Base-by-base conservation (phyloP, 1,139 yeast genomes). In the Sugiyamaella neomexicana region DNA sequence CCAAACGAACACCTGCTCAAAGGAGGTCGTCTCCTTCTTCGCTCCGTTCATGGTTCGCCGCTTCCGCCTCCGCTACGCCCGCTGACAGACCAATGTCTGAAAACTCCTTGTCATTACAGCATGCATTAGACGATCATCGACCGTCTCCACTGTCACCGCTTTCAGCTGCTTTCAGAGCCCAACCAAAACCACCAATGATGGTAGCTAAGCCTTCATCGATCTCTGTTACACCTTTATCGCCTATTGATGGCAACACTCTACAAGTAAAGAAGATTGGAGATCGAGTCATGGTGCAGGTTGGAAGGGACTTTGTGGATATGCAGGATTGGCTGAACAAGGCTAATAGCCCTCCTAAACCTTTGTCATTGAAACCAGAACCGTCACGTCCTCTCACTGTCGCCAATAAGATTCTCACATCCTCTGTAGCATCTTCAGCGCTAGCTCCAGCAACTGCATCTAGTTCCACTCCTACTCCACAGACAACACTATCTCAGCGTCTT, bases 241-340 rank as follows among this genome's bases (percentile, higher is more conserved):
- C 27, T 6, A 13, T 25, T 27, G 41, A 40, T 29, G 31, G 41
- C 10, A 46, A 37, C 32, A 56, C 60, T 5, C 52, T 67, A 29
- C 62, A 68, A 25, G 70, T 68, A 13, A 62, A 62, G 46, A 66
- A 62, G 64, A 54, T 68, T 37, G 62, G 60, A 51, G 62, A 63
- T 50, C 62, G 71, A 12, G 62, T 69, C 64, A 66, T 68, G 68
- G 69, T 68, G 32, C 54, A 61, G 41, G 65, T 65, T 3, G 65
- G 60, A 10, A 60, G 59, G 9, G 56, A 59, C 15, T 63, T 50
- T 52, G 61, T 64, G 27, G 72, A 69, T 56, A 68, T 69, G 71
- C 71, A 69, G 54, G 68, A 66, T 3, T 68, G 71, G 71, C 62
- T 67, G 20, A 62, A 62, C 31, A 58, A 50, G 16, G 49, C 23